These are phyloP conservation scores for Alectoria sarmentosa DNA, from an alignment of 495 filamentous ascomycete genomes.

Conservation along the genomic window DNA sequence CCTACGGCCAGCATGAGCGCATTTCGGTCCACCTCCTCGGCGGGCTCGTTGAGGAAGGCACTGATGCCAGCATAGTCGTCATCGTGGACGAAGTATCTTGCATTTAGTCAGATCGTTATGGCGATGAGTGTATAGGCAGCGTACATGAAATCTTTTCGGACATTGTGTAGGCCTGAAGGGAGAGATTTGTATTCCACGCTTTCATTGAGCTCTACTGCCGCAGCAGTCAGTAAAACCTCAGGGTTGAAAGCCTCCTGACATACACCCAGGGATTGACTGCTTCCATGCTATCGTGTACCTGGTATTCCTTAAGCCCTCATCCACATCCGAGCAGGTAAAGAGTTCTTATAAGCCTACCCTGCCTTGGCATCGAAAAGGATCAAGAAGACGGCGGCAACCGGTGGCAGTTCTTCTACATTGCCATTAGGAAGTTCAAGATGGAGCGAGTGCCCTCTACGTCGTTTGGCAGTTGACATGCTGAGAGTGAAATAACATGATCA, in stretches of 20 bases:
- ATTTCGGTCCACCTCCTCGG: constrained; percentile 70
- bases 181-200: constrained; percentile 92
- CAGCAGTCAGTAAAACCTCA: constrained; percentile 20
- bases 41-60: constrained; percentile 82
- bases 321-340: constrained; percentile 12
- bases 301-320: constrained; percentile 22
- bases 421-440: constrained; percentile 25
- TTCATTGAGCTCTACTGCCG: constrained; percentile 70
- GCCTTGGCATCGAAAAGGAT: constrained; percentile 82
- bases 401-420: constrained; percentile 47
- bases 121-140: constrained; percentile 21
- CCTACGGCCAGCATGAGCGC: constrained; percentile 91
- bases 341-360: constrained; percentile 46
- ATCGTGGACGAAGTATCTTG: constrained; percentile 79
- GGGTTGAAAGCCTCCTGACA: constrained; percentile 24
- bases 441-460: constrained; percentile 24
- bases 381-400: constrained; percentile 75
- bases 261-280: constrained; percentile 54
- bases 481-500: not conserved
- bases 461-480: constrained; percentile 19
- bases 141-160: constrained; percentile 77
- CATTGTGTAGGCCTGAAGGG: constrained; percentile 86
- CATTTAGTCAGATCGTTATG: not conserved
- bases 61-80: constrained; percentile 77
- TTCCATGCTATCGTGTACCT: constrained; percentile 86